Evolutionary conservation across 192 early-diverging fungal species (phyloP), one percentile per base, ranked within the genome.

Genomic region (Coemansia sp.): DNA sequence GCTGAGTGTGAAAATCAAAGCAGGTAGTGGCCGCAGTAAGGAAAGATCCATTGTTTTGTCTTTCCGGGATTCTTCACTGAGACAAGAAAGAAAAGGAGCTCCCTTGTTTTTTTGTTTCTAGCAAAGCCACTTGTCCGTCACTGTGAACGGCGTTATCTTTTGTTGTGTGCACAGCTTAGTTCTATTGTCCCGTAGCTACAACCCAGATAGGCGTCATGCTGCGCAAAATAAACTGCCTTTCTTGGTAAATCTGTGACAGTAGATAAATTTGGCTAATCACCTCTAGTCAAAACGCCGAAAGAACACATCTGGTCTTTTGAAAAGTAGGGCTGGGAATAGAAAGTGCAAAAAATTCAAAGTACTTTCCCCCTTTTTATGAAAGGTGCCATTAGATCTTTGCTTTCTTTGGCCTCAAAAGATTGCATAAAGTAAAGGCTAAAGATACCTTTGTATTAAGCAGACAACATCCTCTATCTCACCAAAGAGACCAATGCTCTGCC

Each of bases 231-330:
- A 19, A 50, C 9, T 21, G 19, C n/a, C 1, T 23, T 23, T 5
- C 7, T 9, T 50, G 11, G 8, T 23, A 50, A 50, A 50, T 50
- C 46, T 50, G 7, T 50, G 46, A 50, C 46, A 50, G 23, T 19
- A 9, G 46, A 50, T 50, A 8, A 48, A 48, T 48, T 48, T 48
- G 46, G 46, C 46, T 48, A 48, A 48, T 48, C 46, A 48, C 17
- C 46, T 48, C 19, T 19, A 21, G 46, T 48, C 46, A 48, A 2
- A 1, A 48, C 5, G 8, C 8, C n/a, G 19, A 48, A 23, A 19
- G 46, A 19, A 19, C 8, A n/a, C 19, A 2, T 48, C 8, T 3
- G 23, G 46, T 2, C 19, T n/a, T 48, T 19, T 48, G 5, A 48
- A 48, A 48, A n/a, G 17, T 9, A 21, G 6, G 8, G 8, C 34